These are phyloP conservation scores for Coemansia sp. DNA, from an alignment of 192 early-diverging fungal species.

Conservation along the genomic window DNA sequence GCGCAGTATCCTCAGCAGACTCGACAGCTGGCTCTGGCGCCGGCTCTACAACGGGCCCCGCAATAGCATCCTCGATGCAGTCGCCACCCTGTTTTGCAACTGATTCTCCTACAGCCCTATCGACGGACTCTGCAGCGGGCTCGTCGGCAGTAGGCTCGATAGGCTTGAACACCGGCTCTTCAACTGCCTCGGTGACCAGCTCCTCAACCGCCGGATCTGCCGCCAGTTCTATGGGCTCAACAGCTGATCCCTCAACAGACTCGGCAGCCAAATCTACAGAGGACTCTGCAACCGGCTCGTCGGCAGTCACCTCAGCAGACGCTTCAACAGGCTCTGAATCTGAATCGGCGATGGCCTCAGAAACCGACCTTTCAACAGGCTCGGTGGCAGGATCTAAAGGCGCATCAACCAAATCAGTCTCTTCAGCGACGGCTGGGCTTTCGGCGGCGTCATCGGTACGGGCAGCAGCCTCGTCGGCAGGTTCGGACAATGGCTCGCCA, in stretches of 20 bases:
- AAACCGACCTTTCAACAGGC: background rate
- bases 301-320: too few relatives aligned
- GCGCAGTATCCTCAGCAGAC: background rate
- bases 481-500: background rate
- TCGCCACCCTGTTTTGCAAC: background rate
- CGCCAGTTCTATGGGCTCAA: too few relatives aligned
- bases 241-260: too few relatives aligned
- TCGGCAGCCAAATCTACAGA: too few relatives aligned
- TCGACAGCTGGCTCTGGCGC: constrained; percentile 1
- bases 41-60: background rate
- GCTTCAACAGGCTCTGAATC: background rate
- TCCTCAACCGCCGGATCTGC: too few relatives aligned
- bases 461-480: background rate
- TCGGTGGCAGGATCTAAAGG: background rate
- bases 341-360: background rate
- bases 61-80: background rate
- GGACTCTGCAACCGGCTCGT: too few relatives aligned
- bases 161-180: background rate
- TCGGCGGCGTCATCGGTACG: background rate
- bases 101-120: background rate
- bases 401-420: background rate
- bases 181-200: background rate
- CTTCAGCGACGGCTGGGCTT: constrained; percentile 2
- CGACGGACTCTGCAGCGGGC: too few relatives aligned
- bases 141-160: background rate